Base-by-base conservation (phyloP, 140 eudicot genomes). In the Ambrosia hybrid region DNA sequence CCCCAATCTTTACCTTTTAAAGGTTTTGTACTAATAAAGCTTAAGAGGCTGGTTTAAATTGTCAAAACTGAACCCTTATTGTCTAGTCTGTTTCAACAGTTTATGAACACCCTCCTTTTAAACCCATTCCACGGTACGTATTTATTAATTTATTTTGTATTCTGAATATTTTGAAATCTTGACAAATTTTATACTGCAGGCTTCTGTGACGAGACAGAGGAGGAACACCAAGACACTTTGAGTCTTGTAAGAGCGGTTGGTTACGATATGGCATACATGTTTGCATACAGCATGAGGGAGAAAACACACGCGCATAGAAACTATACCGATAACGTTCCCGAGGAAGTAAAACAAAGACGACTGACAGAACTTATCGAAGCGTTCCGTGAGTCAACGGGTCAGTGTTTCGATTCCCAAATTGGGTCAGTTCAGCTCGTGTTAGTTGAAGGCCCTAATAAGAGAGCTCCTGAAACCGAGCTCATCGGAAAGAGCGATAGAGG, bases 211-310 rank as follows among this genome's bases (percentile, higher is more conserved):
- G 97, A 94, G 75, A 90, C 94, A 21, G 99, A 94, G 79, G 97
- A 94, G 80, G 97, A 94, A 45, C 95, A 87, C 59, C 56, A 73
- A 78, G 97, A 88, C 73, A 94, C 99, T 10, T 60, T 94, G 26
- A 94, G 87, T 80, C 86, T 94, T 34, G 75, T 90, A 12, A 83
- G 76, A 77, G 78, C 81, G 6, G 99, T 94, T 63, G 88, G 97
- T 9, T 94, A 94, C 73, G 99, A 94, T 73, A 94, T 94, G 99
- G 99, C 99, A 61, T 94, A 94, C 87, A 90, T 90, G 99, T 94
- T 94, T 83, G 96, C 99, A 51, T 94, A 94, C 72, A 94, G 99
- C 83, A 94, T 94, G 99, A 88, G 99, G 48, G 99, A 94, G 83
- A 94, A 94, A 86, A 94, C 99, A 51, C 99, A 90, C 65, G 99